These are phyloP conservation scores for Exophiala viscosa DNA, from an alignment of 2,329 filamentous ascomycete genomes.

Conservation along the genomic window DNA sequence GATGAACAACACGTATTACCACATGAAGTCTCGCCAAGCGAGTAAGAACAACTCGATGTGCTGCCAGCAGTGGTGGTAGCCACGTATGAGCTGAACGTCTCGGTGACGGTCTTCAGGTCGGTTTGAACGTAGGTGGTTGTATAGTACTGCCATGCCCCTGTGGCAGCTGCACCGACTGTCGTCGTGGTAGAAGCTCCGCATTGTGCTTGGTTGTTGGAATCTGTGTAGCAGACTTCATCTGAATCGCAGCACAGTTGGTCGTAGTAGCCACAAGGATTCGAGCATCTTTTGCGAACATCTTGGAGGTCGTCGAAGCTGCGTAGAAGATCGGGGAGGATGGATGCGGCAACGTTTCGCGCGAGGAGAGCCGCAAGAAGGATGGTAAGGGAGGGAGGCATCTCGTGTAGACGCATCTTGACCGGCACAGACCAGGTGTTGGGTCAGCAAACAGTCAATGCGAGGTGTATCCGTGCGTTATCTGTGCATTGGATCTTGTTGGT, in stretches of 20 bases:
- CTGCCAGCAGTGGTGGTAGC: constrained; percentile 14
- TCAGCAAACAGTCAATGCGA: constrained; percentile 5
- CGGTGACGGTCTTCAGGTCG: constrained; percentile 51
- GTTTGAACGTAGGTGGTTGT: constrained; percentile 58
- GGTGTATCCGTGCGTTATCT: constrained; percentile 7
- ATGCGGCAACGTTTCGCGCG: constrained; percentile 17
- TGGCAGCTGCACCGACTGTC: constrained; percentile 10
- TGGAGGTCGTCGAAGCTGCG: constrained; percentile 23
- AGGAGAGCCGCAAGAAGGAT: constrained; percentile 18
- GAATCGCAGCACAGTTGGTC: constrained; percentile 49
- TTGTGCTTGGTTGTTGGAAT: constrained; percentile 46
- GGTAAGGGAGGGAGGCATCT: constrained; percentile 13
- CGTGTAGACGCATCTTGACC: constrained; percentile 18
- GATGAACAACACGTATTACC: constrained; percentile 45
- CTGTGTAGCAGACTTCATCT: constrained; percentile 48
- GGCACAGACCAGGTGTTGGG: constrained; percentile 4
- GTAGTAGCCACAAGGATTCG: constrained; percentile 51
- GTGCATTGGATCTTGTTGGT: constrained; percentile 9
- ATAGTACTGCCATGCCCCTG: constrained; percentile 49
- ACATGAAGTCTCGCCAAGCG: constrained; percentile 43
- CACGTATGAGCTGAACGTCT: constrained; percentile 48
- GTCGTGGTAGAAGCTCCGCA: constrained; percentile 35
- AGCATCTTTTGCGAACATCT: constrained; percentile 36
- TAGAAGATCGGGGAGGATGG: constrained; percentile 28
- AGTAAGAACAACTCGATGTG: constrained; percentile 43